Percentiles rank a stretch among this genome's conserved stretches.
phyloP scores from a whole-genome alignment of 768 basidiomycete species.

The Hydnum rufescens region DNA sequence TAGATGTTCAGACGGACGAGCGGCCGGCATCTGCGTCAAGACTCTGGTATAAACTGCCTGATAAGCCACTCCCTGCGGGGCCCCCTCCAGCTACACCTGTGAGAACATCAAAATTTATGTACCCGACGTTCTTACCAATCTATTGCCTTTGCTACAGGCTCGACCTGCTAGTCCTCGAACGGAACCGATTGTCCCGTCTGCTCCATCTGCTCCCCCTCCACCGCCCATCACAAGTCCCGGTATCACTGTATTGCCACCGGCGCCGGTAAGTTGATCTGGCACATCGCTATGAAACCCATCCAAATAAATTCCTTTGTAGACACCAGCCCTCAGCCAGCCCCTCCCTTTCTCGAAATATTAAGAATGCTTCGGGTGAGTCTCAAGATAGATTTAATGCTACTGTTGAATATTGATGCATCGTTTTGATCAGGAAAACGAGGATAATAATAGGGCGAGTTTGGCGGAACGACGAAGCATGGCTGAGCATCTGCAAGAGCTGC shows the following conservation, averaged over 20 bases:
- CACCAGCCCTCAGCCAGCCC: background rate
- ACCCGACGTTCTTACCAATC: too few relatives aligned
- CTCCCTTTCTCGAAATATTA: slow-evolving; percentile 47
- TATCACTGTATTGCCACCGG: background rate
- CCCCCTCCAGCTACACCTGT: background rate
- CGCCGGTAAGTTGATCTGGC: background rate
- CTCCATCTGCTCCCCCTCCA: background rate
- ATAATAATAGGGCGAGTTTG: slow-evolving; percentile 51
- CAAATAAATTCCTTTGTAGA: background rate
- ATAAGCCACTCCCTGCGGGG: background rate
- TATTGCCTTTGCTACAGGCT: too few relatives aligned
- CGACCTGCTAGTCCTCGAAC: too few relatives aligned
- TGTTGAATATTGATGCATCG: slow-evolving; percentile 1
- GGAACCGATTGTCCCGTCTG: too few relatives aligned
- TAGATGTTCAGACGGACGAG: background rate
- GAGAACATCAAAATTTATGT: background rate
- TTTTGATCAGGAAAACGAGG: slow-evolving; percentile 43
- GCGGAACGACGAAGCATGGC: slow-evolving; percentile 65
- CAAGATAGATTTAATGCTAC: background rate
- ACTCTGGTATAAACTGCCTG: background rate
- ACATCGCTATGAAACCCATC: background rate
- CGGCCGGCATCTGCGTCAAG: background rate
- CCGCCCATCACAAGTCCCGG: background rate
- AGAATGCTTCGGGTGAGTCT: slow-evolving; percentile 22
- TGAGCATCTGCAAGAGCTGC: slow-evolving; percentile 44